Evolutionary conservation across 75 land plant genomes (phyloP), one percentile per base, ranked within the genome.

Genomic region (Selaginella tamariscina): DNA sequence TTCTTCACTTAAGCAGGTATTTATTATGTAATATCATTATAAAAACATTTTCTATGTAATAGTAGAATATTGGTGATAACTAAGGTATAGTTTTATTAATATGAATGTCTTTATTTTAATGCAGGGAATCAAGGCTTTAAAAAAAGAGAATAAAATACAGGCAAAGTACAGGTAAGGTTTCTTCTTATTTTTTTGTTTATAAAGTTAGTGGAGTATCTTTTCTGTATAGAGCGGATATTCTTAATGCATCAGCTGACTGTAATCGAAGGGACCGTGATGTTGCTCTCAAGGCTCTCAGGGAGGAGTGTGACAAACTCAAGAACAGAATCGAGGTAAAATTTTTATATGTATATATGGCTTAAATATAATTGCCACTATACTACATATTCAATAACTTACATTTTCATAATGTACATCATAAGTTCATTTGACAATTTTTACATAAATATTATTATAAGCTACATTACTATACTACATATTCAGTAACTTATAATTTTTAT

Each of bases 171-270:
- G 65, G 65, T 64, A 64, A 11, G 5, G 2, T 1, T 27, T 20
- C 2, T 27, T 64, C 27, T 59, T 8, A 22, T 8, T 26, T 2
- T 59, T 59, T 59, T 8, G 2, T 9, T 22, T 59, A 5, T 59
- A 22, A 22, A 26, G 26, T 49, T 20, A 59, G 27, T 8, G 8
- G 22, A 22, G n/a, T 24, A 59, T n/a, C 20, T 49, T 49, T 20
- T 49, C 20, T 49, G 11, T 68, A 55, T 54, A 68, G 70, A 56
- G 70, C 70, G 54, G 70, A 68, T 68, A 54, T 68, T 18, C 55
- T 55, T 24, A 22, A 29, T 39, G 70, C 70, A 29, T 5, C 33
- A 68, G 70, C 70, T 39, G 70, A 68, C 24, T 68, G 70, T 54
- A 68, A 68, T 49, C 56, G 70, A 23, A 68, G 70, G 54, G 15